Percentiles rank a stretch among this genome's conserved stretches.
Conservation (phyloP, 208 protist genomes). For the Angomonas deanei region DNA sequence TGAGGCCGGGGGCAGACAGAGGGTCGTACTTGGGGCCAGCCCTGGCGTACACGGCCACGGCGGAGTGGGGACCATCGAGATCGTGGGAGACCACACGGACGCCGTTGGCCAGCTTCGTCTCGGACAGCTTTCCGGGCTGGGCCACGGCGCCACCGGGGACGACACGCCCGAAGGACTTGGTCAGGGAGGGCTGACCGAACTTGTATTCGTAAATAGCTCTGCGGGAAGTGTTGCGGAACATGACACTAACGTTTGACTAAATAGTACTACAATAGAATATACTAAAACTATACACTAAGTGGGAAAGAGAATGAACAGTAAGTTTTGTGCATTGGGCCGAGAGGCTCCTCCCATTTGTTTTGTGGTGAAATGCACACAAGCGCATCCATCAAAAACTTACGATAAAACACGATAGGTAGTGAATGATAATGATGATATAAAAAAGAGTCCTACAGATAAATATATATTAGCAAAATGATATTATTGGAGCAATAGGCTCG, state of each 20-base stretch:
- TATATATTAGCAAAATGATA: constrained; percentile 2
- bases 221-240: constrained; percentile 51
- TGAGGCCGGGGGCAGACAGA: constrained; percentile 58
- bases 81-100: constrained; percentile 76
- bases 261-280: background rate
- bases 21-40: constrained; percentile 82
- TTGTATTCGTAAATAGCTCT: constrained; percentile 67
- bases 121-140: constrained; percentile 27
- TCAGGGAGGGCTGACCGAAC: constrained; percentile 74
- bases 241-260: constrained; percentile 8
- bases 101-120: constrained; percentile 62
- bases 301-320: no score
- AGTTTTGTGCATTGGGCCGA: no score
- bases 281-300: background rate
- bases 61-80: constrained; percentile 50
- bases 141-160: constrained; percentile 27
- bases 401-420: background rate
- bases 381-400: no score
- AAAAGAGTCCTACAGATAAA: background rate
- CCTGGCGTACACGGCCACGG: constrained; percentile 70
- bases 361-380: no score
- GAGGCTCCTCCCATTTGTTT: no score
- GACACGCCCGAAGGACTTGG: constrained; percentile 42
- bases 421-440: background rate
- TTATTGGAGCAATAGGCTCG: background rate